These are phyloP conservation scores for Polychaeton citri DNA, from an alignment of 2,329 filamentous ascomycete species.

Conservation along the genomic window DNA sequence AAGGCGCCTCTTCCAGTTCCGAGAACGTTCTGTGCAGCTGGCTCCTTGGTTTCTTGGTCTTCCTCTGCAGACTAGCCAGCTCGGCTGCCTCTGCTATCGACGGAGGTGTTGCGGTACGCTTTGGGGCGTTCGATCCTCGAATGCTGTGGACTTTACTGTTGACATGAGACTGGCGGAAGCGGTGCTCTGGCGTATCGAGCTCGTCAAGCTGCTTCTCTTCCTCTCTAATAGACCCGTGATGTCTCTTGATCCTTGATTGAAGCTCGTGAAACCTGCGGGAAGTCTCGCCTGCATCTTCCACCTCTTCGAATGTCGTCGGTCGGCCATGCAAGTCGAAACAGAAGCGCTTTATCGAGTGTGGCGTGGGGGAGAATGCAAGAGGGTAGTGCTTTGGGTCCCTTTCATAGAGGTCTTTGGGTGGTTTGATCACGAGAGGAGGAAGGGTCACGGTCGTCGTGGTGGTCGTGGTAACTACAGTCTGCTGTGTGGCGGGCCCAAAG, in stretches of 20 bases:
- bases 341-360: conserved; percentile 63
- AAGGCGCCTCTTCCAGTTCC: conserved; percentile 13
- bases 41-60: conserved; percentile 36
- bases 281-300: conserved; percentile 41
- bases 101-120: conserved; percentile 39
- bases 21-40: conserved; percentile 17
- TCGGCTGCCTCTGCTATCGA: conserved; percentile 42
- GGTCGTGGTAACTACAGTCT: conserved; percentile 70
- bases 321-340: conserved; percentile 56
- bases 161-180: conserved; percentile 1
- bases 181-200: conserved; percentile 2
- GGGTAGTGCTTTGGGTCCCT: conserved; percentile 86
- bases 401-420: conserved; percentile 54
- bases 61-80: conserved; percentile 34
- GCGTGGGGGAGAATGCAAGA: conserved; percentile 69
- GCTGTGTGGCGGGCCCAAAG: conserved; percentile 50
- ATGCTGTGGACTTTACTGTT: conserved; percentile 10
- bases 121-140: conserved; percentile 21
- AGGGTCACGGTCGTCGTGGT: conserved; percentile 75
- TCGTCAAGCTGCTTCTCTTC: conserved; percentile 14
- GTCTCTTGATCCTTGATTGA: conserved; percentile 14
- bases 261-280: conserved; percentile 30
- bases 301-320: conserved; percentile 49
- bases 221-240: conserved; percentile 15
- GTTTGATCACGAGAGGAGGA: conserved; percentile 68